phyloP scores from a whole-genome alignment of 208 protist genomes.

The Leishmania turanica region DNA sequence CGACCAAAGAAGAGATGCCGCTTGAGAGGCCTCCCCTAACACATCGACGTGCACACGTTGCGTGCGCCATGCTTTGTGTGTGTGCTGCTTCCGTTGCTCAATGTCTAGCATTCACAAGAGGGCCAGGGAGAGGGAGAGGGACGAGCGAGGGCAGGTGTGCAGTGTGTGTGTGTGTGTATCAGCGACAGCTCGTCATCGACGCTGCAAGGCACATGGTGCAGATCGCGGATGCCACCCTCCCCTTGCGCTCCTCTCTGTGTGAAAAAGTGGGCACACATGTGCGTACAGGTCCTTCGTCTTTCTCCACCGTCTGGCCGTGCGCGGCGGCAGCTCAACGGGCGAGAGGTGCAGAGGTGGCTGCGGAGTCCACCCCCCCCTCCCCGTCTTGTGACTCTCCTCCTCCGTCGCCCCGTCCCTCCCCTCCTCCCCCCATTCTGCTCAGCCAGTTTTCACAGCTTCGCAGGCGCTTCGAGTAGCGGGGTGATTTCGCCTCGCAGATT shows the following conservation, averaged over 20 bases:
- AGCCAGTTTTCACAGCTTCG: background rate
- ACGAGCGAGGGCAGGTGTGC: background rate
- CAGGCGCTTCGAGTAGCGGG: slow-evolving; percentile 7
- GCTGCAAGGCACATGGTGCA: background rate
- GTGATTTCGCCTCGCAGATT: slow-evolving; percentile 77
- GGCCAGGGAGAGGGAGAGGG: background rate
- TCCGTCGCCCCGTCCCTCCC: background rate
- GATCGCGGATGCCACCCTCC: background rate
- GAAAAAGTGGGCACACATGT: background rate
- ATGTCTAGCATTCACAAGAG: background rate
- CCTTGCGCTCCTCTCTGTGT: background rate
- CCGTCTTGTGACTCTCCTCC: background rate
- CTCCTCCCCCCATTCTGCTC: background rate
- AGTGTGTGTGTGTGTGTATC: no score
- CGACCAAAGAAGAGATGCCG: background rate
- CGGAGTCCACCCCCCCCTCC: background rate
- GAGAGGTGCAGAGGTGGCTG: background rate
- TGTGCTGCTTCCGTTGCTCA: background rate
- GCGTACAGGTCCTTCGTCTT: background rate
- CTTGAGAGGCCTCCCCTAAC: background rate
- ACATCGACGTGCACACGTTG: background rate
- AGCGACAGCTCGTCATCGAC: background rate
- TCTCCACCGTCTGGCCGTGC: background rate
- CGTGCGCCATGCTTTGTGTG: background rate
- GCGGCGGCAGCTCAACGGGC: background rate